Evolutionary conservation across 1,284 basidiomycete species (phyloP).

Genomic region (Moesziomyces parantarcticus): DNA sequence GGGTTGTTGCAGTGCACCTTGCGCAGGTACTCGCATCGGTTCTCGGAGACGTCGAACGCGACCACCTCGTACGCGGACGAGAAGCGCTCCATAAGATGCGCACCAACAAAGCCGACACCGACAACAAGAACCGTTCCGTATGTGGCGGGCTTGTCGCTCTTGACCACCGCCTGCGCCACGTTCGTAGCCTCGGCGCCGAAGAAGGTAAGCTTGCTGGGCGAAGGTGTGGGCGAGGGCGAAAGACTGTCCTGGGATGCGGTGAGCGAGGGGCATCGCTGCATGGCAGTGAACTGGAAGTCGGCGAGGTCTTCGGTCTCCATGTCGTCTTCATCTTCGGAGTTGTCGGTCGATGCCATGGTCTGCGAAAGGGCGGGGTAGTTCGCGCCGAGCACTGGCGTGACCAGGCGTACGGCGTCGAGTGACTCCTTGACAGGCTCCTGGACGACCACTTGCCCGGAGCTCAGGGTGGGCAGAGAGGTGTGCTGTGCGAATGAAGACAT

Average conservation of each 20-base stretch:
- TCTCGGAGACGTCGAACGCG: conserved; percentile 32
- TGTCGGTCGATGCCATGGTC: neutral
- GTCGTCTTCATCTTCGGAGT: conserved; percentile 23
- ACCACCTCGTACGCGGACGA: conserved; percentile 34
- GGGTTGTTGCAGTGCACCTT: conserved; percentile 22
- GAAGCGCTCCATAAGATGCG: conserved; percentile 38
- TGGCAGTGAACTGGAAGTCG: conserved; percentile 11
- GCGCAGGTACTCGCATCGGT: conserved; percentile 27
- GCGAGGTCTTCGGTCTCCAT: conserved; percentile 12
- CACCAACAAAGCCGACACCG: conserved; percentile 37
- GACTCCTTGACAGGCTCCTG: conserved; percentile 13
- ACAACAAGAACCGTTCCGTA: conserved; percentile 31
- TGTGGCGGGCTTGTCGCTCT: conserved; percentile 10
- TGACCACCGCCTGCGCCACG: neutral
- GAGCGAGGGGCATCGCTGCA: conserved; percentile 34
- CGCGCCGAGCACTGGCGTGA: conserved; percentile 13
- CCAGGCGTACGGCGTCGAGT: conserved; percentile 14
- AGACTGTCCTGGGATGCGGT: conserved; percentile 31
- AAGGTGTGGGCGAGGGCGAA: conserved; percentile 20
- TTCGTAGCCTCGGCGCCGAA: conserved; percentile 2
- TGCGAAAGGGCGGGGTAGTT: conserved; percentile 4
- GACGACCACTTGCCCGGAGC: conserved; percentile 15
- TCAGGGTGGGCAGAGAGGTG: conserved; percentile 17
- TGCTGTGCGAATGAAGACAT: conserved; percentile 16
- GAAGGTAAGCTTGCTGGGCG: conserved; percentile 19